A percentile compares a stretch with the other conserved stretches of the same genome.
Conservation (phyloP, 2,329 filamentous ascomycete species). For the Neopestalotiopsis sp. region DNA sequence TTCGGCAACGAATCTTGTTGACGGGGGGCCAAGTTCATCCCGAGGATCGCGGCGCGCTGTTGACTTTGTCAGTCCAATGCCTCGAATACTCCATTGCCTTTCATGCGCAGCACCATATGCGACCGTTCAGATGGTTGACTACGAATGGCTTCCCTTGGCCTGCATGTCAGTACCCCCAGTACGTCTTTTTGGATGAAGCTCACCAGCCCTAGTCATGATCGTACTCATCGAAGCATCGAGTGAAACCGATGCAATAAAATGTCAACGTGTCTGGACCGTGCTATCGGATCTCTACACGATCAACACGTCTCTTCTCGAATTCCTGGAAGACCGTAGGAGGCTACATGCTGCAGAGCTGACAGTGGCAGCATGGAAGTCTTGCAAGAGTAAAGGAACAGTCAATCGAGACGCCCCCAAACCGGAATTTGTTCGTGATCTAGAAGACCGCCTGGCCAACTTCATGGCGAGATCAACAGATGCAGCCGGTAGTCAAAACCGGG, state of each 20-base stretch:
- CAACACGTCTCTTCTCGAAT: slow-evolving; percentile 6
- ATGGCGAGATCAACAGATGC: neutral
- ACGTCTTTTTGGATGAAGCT: neutral
- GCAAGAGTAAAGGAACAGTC: neutral
- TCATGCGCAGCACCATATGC: neutral
- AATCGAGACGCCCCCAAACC: neutral
- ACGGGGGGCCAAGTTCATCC: neutral
- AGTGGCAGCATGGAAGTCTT: slow-evolving; percentile 9
- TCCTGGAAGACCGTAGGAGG: slow-evolving; percentile 1
- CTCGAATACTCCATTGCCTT: neutral
- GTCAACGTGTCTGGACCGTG: slow-evolving; percentile 2
- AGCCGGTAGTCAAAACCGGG: neutral
- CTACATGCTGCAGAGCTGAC: slow-evolving; percentile 6
- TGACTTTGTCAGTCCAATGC: neutral
- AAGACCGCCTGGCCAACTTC: neutral
- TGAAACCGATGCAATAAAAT: neutral
- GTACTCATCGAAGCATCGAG: slow-evolving; percentile 10
- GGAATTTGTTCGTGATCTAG: neutral
- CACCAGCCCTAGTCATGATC: neutral
- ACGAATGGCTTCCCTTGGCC: slow-evolving; percentile 7
- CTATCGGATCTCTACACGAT: slow-evolving; percentile 4
- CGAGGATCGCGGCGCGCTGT: neutral
- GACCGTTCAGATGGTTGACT: neutral
- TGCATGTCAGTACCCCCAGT: neutral
- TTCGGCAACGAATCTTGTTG: slow-evolving; percentile 10